phyloP scores from a whole-genome alignment of 2,329 filamentous ascomycete species.

The Aschersonia sp. region DNA sequence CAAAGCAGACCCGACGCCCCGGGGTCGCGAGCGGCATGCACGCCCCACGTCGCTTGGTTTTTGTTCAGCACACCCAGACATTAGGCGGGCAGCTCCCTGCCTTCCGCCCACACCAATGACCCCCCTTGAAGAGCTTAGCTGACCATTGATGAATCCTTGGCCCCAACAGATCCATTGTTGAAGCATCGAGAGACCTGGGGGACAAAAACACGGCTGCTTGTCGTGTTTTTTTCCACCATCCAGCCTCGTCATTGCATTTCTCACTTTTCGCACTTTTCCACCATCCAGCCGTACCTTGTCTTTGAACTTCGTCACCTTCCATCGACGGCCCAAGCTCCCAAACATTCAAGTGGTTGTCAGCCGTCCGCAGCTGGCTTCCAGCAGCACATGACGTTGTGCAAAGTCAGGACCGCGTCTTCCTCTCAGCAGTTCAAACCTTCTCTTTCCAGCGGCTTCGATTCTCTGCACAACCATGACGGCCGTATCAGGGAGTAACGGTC shows the following conservation, averaged over 20 bases:
- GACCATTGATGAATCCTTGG: slow-evolving; percentile 2
- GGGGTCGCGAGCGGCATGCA: background rate
- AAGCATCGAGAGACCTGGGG: slow-evolving; percentile 3
- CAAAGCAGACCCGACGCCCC: background rate
- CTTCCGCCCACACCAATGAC: background rate
- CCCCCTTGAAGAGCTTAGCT: slow-evolving; percentile 1
- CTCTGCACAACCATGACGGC: slow-evolving; percentile 28
- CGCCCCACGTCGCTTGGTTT: background rate
- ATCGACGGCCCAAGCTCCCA: background rate
- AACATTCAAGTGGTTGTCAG: slow-evolving; percentile 3
- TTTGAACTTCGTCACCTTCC: no score
- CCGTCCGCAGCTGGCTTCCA: slow-evolving; percentile 1
- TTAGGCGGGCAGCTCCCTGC: background rate
- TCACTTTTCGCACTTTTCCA: background rate
- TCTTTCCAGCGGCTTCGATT: background rate
- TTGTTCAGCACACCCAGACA: no score
- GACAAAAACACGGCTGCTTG: slow-evolving; percentile 1
- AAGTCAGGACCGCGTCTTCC: background rate
- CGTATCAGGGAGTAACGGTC: slow-evolving; percentile 22
- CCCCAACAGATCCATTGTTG: slow-evolving; percentile 5
- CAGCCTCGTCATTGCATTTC: background rate
- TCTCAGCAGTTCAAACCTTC: background rate
- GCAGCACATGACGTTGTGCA: background rate
- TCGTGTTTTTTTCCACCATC: background rate
- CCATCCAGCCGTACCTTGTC: no score